Evolutionary conservation across 202 grass and related monocot species (phyloP).

Genomic region (Saccharum hybrid): DNA sequence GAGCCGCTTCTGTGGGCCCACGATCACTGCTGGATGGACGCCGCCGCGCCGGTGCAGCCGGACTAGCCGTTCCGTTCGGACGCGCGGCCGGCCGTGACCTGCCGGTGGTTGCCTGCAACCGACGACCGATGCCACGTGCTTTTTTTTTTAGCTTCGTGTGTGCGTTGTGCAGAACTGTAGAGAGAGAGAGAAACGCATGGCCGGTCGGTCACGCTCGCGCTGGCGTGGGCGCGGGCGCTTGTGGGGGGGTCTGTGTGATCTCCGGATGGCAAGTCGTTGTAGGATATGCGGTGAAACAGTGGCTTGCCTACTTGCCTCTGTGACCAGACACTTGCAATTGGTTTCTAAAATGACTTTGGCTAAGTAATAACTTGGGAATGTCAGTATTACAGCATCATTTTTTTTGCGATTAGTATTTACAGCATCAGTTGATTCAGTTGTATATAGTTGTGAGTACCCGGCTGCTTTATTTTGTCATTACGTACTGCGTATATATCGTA

Average conservation of each 20-base stretch:
- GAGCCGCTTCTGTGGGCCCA: constrained; percentile 54
- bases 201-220: neutral
- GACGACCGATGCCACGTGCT: constrained; percentile 9
- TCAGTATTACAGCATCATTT: no score
- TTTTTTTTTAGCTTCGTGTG: constrained; percentile 16
- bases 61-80: constrained; percentile 14
- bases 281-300: constrained; percentile 33
- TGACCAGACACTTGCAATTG: neutral
- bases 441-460: neutral
- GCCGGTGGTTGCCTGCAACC: constrained; percentile 35
- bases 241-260: neutral
- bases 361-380: no score
- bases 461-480: neutral
- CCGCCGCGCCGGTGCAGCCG: constrained; percentile 5
- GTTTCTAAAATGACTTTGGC: neutral
- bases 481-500: neutral
- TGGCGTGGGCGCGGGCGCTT: neutral
- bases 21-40: constrained; percentile 43
- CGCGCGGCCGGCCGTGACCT: neutral
- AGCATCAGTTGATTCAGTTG: neutral
- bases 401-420: no score
- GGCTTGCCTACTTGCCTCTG: neutral
- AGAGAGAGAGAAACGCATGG: neutral
- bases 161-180: constrained; percentile 6
- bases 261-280: constrained; percentile 39